Conservation (phyloP, 768 basidiomycete species). For the Pisolithus tinctorius region DNA sequence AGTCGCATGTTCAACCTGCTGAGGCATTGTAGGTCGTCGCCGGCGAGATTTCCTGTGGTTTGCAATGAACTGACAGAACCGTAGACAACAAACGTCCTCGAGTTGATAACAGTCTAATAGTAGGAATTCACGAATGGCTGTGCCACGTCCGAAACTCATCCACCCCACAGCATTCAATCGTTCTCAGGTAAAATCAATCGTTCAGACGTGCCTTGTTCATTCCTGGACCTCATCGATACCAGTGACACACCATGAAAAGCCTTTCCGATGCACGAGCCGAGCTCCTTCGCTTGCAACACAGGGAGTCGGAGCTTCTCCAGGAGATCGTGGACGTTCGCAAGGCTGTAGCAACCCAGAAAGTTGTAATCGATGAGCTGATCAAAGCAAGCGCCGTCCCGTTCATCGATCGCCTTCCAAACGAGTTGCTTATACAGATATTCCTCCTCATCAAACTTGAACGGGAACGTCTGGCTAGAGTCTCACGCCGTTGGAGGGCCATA, state of each 20-base stretch:
- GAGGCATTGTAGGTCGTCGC: slow-evolving; percentile 33
- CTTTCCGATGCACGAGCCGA: background rate
- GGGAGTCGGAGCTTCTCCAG: background rate
- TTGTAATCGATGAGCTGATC: background rate
- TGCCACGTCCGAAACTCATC: too few relatives aligned
- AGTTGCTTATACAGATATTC: background rate
- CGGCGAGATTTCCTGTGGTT: too few relatives aligned
- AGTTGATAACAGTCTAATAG: too few relatives aligned
- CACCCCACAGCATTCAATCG: too few relatives aligned
- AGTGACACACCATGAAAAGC: background rate
- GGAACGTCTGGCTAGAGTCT: background rate
- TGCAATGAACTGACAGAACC: too few relatives aligned
- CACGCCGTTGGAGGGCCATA: background rate
- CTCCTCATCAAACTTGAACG: background rate
- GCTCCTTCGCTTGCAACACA: background rate
- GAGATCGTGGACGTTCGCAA: background rate
- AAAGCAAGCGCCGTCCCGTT: background rate
- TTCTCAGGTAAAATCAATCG: too few relatives aligned
- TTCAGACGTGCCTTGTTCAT: too few relatives aligned
- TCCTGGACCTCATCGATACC: too few relatives aligned
- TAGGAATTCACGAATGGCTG: too few relatives aligned
- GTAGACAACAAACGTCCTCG: too few relatives aligned
- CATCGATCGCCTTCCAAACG: background rate
- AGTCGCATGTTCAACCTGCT: slow-evolving; percentile 40
- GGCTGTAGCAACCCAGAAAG: background rate